Base-by-base conservation (phyloP, 768 basidiomycete genomes). In the Pisolithus marmoratus region DNA sequence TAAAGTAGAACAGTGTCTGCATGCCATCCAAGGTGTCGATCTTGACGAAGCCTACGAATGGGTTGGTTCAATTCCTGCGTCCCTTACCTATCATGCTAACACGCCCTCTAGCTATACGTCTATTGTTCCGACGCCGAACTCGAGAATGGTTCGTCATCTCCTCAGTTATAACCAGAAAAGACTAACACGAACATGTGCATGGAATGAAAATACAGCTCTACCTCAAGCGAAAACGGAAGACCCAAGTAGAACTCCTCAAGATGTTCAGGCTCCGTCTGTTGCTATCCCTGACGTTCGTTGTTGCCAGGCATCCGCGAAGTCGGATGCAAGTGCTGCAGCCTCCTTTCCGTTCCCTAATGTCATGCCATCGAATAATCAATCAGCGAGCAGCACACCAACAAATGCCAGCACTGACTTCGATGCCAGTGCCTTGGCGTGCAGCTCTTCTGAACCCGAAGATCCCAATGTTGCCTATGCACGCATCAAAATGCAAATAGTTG, bases 11-110 rank as follows among this genome's bases (percentile, higher is more conserved):
- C 77, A 87, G 58, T 96, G 92, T 64, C 67, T 98, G 42, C 69
- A 72, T 47, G 67, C 75, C 6, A 81, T 91, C 24, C 67, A 72
- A 24, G 79, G 84, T 12, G 70, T 86, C 29, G 89, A 90, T 23
- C 70, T 92, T n/a, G 94, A 97, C 15, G 87, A 92, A 48, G 92
- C 90, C 9, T 78, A 88, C 49, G 87, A 94, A 63, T 97, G 95
- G 95, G 92, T 95, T 57, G 51, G 81, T 66, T 19, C 31, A 19
- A 24, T 22, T 47, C 46, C 23, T 15, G 2, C 3, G 50, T 29
- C 22, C 49, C 42, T 20, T 46, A 23, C 24, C 31, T 44, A 17
- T 37, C 48, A 29, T 41, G 8, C 56, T 58, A 41, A 64, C n/a
- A 22, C 38, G 26, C 17, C 6, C 12, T 27, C 38, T 22, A 92